Evolutionary conservation across 2,329 filamentous ascomycete genomes (phyloP).

Genomic region (Epichloe typhina): DNA sequence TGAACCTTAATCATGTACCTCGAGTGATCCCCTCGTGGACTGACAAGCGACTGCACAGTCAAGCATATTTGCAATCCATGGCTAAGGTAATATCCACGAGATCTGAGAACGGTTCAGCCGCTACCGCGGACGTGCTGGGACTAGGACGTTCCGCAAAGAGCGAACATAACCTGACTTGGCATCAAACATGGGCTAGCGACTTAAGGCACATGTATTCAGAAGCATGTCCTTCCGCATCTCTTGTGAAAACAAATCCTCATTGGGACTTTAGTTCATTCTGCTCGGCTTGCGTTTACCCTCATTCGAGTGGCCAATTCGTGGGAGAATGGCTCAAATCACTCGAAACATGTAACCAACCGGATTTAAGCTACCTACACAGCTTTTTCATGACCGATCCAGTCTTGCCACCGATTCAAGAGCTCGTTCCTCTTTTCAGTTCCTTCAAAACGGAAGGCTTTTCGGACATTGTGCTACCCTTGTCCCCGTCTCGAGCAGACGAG

Average conservation of each 20-base stretch:
- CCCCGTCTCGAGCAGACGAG: conserved; percentile 25
- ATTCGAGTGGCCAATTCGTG: conserved; percentile 55
- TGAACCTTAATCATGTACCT: conserved; percentile 50
- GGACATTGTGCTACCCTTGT: conserved; percentile 63
- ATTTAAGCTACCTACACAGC: conserved; percentile 60
- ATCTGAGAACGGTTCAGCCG: conserved; percentile 7
- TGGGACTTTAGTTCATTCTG: conserved; percentile 57
- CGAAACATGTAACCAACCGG: conserved; percentile 64
- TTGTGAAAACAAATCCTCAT: conserved; percentile 41
- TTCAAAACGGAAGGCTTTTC: conserved; percentile 59
- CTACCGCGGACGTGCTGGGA: neutral
- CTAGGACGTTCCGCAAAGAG: neutral
- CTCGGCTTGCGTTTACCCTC: conserved; percentile 44
- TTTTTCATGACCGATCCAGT: conserved; percentile 55
- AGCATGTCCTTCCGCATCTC: conserved; percentile 50
- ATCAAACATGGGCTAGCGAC: conserved; percentile 9
- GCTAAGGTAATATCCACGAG: conserved; percentile 17
- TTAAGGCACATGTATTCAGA: conserved; percentile 30
- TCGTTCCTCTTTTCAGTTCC: conserved; percentile 65
- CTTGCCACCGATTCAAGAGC: conserved; percentile 46
- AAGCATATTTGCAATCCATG: conserved; percentile 15
- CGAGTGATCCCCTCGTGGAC: conserved; percentile 43
- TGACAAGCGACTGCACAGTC: conserved; percentile 22
- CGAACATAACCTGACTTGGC: neutral
- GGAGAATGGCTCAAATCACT: conserved; percentile 51